These are phyloP conservation scores for Colletotrichum godetiae DNA, from an alignment of 2,329 filamentous ascomycete genomes.

Conservation along the genomic window DNA sequence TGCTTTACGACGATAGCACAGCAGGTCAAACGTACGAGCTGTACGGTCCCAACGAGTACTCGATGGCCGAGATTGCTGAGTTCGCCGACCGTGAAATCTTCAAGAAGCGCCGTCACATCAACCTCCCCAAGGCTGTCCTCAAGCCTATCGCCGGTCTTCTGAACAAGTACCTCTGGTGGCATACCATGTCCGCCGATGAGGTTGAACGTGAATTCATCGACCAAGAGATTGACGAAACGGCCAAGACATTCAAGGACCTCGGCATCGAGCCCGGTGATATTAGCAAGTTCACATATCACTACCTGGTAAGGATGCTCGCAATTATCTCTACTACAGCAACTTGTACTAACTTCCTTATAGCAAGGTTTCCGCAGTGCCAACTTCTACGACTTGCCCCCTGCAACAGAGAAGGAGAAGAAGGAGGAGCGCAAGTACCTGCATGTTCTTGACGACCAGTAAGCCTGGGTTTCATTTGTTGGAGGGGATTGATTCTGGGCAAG, in stretches of 20 bases:
- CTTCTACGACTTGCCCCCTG: conserved; percentile 93
- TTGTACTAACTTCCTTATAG: conserved; percentile 59
- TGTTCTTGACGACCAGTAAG: conserved; percentile 81
- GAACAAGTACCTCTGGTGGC: conserved; percentile 92
- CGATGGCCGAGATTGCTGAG: conserved; percentile 85
- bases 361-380: conserved; percentile 90
- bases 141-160: conserved; percentile 80
- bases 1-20: conserved; percentile 91
- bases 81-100: conserved; percentile 93
- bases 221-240: conserved; percentile 87
- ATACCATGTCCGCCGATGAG: conserved; percentile 82
- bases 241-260: conserved; percentile 96
- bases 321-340: background rate
- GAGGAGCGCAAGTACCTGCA: conserved; percentile 98
- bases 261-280: conserved; percentile 91
- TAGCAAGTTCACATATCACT: conserved; percentile 89
- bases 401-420: conserved; percentile 92
- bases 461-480: conserved; percentile 36
- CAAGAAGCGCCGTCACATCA: conserved; percentile 90
- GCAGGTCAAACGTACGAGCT: conserved; percentile 93
- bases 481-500: conserved; percentile 30
- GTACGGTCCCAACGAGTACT: conserved; percentile 93
- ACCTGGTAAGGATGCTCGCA: conserved; percentile 75
- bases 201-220: conserved; percentile 94
- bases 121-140: conserved; percentile 83